Percentiles rank a stretch among this genome's conserved stretches.
These are phyloP conservation scores for Bremia lactucae DNA, from an alignment of 352 stramenopile genomes.

Conservation along the genomic window DNA sequence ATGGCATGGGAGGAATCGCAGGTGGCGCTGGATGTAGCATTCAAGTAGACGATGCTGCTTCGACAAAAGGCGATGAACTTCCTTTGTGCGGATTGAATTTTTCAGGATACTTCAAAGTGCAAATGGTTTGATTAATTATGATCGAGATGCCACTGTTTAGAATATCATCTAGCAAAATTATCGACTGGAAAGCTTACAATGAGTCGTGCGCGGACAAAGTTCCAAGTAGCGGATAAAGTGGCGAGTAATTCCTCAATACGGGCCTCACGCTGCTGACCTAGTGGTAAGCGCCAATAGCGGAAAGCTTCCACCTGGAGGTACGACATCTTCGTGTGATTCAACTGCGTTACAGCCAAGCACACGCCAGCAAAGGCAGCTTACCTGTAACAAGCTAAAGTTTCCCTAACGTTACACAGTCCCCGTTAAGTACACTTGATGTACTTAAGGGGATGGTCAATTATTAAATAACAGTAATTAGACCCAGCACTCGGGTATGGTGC, in stretches of 20 bases:
- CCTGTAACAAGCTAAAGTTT: no score
- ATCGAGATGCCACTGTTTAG: conserved; percentile 10
- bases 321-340: not conserved
- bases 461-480: no score
- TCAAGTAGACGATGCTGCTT: conserved; percentile 6
- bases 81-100: conserved; percentile 16
- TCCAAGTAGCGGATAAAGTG: conserved; percentile 55
- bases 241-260: conserved; percentile 71
- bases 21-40: conserved; percentile 7
- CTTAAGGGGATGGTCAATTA: no score
- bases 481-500: no score
- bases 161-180: conserved; percentile 59
- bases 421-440: no score
- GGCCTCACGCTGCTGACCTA: conserved; percentile 47
- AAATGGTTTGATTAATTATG: not conserved
- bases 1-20: conserved; percentile 8
- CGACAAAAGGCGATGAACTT: conserved; percentile 12
- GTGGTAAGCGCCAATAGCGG: conserved; percentile 1
- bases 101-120: not conserved
- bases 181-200: conserved; percentile 84
- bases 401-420: no score
- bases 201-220: conserved; percentile 45
- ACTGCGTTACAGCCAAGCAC: conserved; percentile 11
- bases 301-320: conserved; percentile 18
- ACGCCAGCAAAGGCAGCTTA: conserved; percentile 35